Percentiles rank a stretch among this genome's conserved stretches.
These are phyloP conservation scores for Magnaporthiopsis rhizophila DNA, from an alignment of 2,329 filamentous ascomycete species.

Conservation along the genomic window DNA sequence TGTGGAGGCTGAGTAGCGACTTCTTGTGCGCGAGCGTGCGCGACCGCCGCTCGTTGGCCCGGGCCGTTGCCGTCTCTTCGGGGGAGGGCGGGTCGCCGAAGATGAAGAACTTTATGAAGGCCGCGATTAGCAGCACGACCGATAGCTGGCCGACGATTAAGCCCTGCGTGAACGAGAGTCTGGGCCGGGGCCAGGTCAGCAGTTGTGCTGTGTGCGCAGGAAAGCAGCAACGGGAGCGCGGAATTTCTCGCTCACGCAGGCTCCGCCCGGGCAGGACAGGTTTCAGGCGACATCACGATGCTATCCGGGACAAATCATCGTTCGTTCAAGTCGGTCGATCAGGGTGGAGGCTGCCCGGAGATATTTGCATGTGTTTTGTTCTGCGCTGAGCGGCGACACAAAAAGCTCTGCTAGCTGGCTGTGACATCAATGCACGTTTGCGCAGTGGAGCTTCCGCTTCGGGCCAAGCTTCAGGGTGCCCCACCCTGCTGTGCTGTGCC, in stretches of 20 bases:
- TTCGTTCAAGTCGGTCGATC: neutral
- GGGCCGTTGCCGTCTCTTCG: conserved; percentile 68
- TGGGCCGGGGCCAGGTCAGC: conserved; percentile 25
- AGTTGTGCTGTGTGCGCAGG: neutral
- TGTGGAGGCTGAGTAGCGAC: conserved; percentile 57
- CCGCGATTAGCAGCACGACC: conserved; percentile 81
- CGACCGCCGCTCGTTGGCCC: conserved; percentile 66
- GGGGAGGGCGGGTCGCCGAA: conserved; percentile 87
- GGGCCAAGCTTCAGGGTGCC: neutral
- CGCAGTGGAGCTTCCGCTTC: neutral
- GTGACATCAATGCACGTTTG: neutral
- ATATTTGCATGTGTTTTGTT: neutral
- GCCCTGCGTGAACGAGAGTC: conserved; percentile 86
- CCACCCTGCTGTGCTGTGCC: neutral
- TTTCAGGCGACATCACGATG: conserved; percentile 29
- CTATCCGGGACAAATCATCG: neutral
- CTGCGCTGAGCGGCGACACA: neutral
- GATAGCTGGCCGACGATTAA: conserved; percentile 90
- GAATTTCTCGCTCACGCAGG: conserved; percentile 34
- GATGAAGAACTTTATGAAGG: conserved; percentile 99
- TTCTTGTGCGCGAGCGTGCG: conserved; percentile 69
- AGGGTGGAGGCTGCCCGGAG: too few species aligned
- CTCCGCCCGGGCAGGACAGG: conserved; percentile 34
- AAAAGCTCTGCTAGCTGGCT: neutral
- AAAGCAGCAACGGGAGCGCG: neutral